Percentiles rank a stretch among this genome's conserved stretches.
phyloP scores from a whole-genome alignment of 2,329 filamentous ascomycete genomes.

The Cladosporium austrohemisphaericum region DNA sequence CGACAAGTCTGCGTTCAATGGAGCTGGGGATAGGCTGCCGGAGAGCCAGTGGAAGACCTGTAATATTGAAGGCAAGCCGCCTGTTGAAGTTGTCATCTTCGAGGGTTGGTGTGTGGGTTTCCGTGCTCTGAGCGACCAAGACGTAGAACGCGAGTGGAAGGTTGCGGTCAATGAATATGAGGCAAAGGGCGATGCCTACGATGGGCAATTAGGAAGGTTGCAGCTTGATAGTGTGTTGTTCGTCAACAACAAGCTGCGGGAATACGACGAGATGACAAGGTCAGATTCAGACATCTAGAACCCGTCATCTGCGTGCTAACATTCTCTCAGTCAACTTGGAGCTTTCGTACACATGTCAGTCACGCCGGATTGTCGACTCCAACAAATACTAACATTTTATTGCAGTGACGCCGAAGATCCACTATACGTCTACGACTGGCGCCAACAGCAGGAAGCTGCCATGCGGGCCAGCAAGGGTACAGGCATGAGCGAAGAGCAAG shows the following conservation, averaged over 20 bases:
- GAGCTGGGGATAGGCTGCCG: slow-evolving; percentile 71
- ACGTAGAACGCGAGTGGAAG: slow-evolving; percentile 53
- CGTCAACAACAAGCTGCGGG: slow-evolving; percentile 56
- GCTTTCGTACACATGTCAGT: slow-evolving; percentile 61
- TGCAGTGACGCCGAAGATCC: slow-evolving; percentile 65
- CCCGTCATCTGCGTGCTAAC: slow-evolving; percentile 16
- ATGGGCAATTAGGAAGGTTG: slow-evolving; percentile 52
- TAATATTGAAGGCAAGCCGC: slow-evolving; percentile 47
- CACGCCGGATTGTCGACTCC: background rate
- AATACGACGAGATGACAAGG: slow-evolving; percentile 59
- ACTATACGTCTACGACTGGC: slow-evolving; percentile 78
- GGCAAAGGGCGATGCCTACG: slow-evolving; percentile 42
- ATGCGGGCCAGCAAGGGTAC: slow-evolving; percentile 63
- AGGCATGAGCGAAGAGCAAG: slow-evolving; percentile 80
- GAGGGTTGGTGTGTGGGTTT: slow-evolving; percentile 94
- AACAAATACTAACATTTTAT: background rate
- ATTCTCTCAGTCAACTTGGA: slow-evolving; percentile 49
- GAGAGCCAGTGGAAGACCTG: slow-evolving; percentile 58
- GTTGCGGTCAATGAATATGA: slow-evolving; percentile 49
- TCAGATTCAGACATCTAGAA: slow-evolving; percentile 23
- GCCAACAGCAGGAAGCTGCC: slow-evolving; percentile 72
- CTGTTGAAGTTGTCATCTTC: slow-evolving; percentile 66
- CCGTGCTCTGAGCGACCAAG: slow-evolving; percentile 56
- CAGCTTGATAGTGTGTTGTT: slow-evolving; percentile 54
- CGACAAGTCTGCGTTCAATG: slow-evolving; percentile 75